These are phyloP conservation scores for Melastoma malabathricum DNA, from an alignment of 345 rosid genomes.

Conservation along the genomic window DNA sequence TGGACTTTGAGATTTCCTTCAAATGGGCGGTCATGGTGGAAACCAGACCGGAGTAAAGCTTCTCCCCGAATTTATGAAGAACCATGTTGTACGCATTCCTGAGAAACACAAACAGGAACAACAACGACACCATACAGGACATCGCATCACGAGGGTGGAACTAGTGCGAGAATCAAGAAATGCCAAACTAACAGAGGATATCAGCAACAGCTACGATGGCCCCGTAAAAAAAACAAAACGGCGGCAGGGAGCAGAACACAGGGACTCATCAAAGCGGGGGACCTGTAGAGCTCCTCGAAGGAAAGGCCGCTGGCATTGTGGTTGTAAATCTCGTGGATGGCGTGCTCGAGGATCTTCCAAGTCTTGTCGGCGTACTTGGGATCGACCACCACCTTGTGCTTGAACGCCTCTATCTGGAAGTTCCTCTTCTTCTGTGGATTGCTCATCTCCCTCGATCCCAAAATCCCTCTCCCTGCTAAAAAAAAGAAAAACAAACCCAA, in stretches of 20 bases:
- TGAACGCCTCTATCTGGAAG: conserved; percentile 97
- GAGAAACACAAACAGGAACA: conserved; percentile 11
- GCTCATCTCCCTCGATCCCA: conserved; percentile 68
- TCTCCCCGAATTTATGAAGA: conserved; percentile 91
- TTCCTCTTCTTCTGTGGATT: conserved; percentile 86
- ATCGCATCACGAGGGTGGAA: no score
- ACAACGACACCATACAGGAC: no score
- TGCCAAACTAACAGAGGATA: neutral
- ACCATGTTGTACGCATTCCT: conserved; percentile 99
- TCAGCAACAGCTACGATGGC: neutral
- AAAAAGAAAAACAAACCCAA: no score
- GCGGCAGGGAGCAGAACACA: neutral
- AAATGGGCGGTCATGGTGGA: conserved; percentile 85
- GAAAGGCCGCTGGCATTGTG: conserved; percentile 97
- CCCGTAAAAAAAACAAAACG: neutral
- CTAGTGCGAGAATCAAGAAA: neutral
- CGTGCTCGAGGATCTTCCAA: conserved; percentile 96
- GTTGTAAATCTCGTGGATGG: conserved; percentile 95
- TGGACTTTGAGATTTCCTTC: conserved; percentile 57
- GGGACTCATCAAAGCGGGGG: no score
- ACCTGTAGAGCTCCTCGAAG: conserved; percentile 98
- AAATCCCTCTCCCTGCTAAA: no score
- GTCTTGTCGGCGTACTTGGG: conserved; percentile 95
- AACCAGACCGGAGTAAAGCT: conserved; percentile 72
- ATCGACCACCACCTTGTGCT: conserved; percentile 95